A percentile compares a stretch with the other conserved stretches of the same genome.
Evolutionary conservation across 257 asterid genomes (phyloP).

Genomic region (Handroanthus guayacan): DNA sequence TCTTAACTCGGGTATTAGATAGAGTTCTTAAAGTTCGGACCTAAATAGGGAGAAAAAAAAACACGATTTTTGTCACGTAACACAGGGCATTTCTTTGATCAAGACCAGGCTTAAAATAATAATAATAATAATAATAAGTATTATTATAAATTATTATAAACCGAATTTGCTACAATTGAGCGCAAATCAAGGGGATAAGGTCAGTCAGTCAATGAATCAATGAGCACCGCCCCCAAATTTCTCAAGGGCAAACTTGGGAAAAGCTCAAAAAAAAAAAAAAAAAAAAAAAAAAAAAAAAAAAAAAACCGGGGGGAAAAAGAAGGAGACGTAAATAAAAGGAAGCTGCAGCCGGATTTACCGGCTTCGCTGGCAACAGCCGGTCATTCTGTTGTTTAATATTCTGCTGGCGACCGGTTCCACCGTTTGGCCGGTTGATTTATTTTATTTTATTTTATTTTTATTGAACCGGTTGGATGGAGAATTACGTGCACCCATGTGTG

Average conservation of each 20-base stretch:
- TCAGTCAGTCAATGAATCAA: conserved; percentile 25
- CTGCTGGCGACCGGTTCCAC: neutral
- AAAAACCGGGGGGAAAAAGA: too few relatives aligned
- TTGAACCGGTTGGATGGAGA: conserved; percentile 21
- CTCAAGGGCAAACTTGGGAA: neutral
- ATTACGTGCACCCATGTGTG: conserved; percentile 38
- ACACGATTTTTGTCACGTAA: too few relatives aligned
- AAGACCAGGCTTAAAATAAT: neutral
- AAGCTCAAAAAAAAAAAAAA: neutral
- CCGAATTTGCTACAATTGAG: conserved; percentile 3
- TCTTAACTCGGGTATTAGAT: too few relatives aligned
- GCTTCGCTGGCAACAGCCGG: conserved; percentile 40
- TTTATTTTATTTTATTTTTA: too few relatives aligned
- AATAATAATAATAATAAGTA: neutral
- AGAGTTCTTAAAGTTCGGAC: too few relatives aligned
- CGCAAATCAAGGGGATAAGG: conserved; percentile 37
- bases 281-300: neutral
- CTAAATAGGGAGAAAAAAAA: too few relatives aligned
- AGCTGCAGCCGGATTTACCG: conserved; percentile 1
- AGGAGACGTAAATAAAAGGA: neutral
- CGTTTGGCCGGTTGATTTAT: neutral
- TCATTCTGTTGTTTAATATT: neutral
- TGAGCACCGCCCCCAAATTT: conserved; percentile 44
- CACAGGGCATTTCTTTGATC: too few relatives aligned
- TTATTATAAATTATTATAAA: too few relatives aligned